These are phyloP conservation scores for Adansonia gregorii DNA, from an alignment of 441 rosid genomes.

Conservation along the genomic window DNA sequence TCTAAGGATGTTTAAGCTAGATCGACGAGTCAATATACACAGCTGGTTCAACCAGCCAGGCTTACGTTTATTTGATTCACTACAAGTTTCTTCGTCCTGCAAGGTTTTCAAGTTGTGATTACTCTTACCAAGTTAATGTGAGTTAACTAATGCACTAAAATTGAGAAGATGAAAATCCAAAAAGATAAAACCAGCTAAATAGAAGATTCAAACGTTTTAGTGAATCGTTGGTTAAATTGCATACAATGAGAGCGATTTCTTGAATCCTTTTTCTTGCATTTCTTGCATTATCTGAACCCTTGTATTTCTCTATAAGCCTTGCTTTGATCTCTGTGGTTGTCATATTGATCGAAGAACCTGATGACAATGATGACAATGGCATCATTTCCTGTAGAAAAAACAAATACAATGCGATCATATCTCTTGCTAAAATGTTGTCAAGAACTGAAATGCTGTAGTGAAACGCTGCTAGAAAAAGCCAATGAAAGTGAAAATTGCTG, in stretches of 20 bases:
- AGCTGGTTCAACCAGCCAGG: constrained; percentile 35
- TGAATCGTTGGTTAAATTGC: background rate
- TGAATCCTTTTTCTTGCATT: constrained; percentile 21
- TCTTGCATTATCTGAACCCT: constrained; percentile 19
- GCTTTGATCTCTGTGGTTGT: constrained; percentile 29
- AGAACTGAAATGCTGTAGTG: too few relatives aligned
- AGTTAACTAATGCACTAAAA: background rate
- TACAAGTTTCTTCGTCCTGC: constrained; percentile 25
- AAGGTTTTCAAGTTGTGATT: background rate
- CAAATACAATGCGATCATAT: background rate
- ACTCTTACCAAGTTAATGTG: background rate
- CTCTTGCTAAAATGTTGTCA: too few relatives aligned
- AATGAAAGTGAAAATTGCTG: too few relatives aligned
- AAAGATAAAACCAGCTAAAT: background rate
- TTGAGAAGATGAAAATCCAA: background rate
- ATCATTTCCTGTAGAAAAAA: constrained; percentile 4
- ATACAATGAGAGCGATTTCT: constrained; percentile 24
- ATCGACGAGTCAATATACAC: constrained; percentile 32
- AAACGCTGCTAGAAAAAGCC: too few relatives aligned
- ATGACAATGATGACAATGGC: constrained; percentile 16
- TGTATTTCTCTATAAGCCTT: constrained; percentile 24
- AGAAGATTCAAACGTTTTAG: background rate
- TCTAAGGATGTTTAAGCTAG: constrained; percentile 38
- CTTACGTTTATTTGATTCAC: constrained; percentile 15
- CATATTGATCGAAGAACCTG: constrained; percentile 4